Base-by-base conservation (phyloP, 2,329 filamentous ascomycete genomes). In the Pseudomassariella vexata region DNA sequence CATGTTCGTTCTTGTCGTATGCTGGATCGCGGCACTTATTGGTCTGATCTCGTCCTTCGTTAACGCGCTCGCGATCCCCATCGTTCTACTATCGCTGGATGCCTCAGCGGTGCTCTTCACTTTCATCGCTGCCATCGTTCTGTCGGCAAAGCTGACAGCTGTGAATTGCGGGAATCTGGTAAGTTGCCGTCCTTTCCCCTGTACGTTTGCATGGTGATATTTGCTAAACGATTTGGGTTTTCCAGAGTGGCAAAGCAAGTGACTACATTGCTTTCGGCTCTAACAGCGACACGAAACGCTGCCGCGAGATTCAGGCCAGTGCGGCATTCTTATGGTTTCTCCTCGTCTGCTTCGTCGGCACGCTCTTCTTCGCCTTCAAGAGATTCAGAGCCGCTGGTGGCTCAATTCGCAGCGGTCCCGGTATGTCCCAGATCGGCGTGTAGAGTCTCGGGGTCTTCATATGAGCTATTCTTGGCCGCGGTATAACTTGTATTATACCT, bases 241-340 rank as follows among this genome's bases (percentile, higher is more conserved):
- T 17, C 11, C 38, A 69, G 68, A 39, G 38, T 23, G 65, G 65
- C 46, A 60, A 62, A 25, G 26, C 34, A n/a, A 44, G 45, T 47
- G 70, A 72, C 56, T 72, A 67, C 60, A 76, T 85, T 52, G 79
- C 68, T 17, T 82, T 70, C 53, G 79, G 79, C 36, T 79, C 77
- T 27, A 38, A 42, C 39, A 53, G 80, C 56, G 64, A 70, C 38
- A 56, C 66, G 53, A 77, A 80, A 63, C 73, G 82, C 43, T 89
- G 85, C 62, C 78, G 75, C 41, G 77, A 86, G 60, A 73, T 85
- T 11, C 84, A 89, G 63, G 84, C 84, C 22, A 73, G 74, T 40
- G 76, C 74, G 20, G 82, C 76, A 22, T 90, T 90, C 63, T 70
- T 86, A 60, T 90, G 82, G 82, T 88, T 89, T 62, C 71, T 85